phyloP scores from a whole-genome alignment of 2,329 filamentous ascomycete genomes.

The Cercospora brassicicola region DNA sequence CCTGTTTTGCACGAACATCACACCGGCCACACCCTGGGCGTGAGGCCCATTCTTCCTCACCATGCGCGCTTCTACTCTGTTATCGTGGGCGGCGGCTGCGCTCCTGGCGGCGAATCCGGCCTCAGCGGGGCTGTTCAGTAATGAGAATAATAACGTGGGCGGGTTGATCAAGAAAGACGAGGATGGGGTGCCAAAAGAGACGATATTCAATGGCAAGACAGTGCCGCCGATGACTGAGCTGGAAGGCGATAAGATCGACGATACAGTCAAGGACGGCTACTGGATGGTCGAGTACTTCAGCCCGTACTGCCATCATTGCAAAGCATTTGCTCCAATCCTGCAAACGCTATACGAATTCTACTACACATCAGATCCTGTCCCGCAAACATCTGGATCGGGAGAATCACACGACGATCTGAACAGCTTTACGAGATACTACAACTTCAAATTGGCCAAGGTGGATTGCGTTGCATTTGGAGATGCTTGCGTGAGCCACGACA shows the following conservation, averaged over 20 bases:
- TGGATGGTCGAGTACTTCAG: conserved; percentile 61
- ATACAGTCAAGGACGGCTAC: conserved; percentile 63
- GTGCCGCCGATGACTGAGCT: conserved; percentile 67
- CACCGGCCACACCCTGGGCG: neutral
- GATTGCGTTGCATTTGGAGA: conserved; percentile 85
- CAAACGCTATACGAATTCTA: conserved; percentile 96
- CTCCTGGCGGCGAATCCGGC: conserved; percentile 24
- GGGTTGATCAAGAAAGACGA: conserved; percentile 14
- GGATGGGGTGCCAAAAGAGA: conserved; percentile 39
- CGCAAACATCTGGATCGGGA: conserved; percentile 49
- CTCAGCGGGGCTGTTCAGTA: conserved; percentile 20
- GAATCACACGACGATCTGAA: conserved; percentile 54
- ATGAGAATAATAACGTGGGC: conserved; percentile 7
- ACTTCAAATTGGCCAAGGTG: conserved; percentile 81
- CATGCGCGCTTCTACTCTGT: conserved; percentile 36
- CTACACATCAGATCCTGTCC: conserved; percentile 75
- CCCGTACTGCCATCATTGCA: conserved; percentile 67
- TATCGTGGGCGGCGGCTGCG: conserved; percentile 35
- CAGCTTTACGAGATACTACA: conserved; percentile 78
- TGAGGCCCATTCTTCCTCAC: conserved; percentile 14
- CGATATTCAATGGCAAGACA: conserved; percentile 64
- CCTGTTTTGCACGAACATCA: neutral
- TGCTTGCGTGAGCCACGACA: conserved; percentile 67
- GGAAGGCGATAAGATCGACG: conserved; percentile 58
- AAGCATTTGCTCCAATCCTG: conserved; percentile 75